phyloP scores from a whole-genome alignment of 1,284 basidiomycete genomes.

The Paramarasmius palmivorus region DNA sequence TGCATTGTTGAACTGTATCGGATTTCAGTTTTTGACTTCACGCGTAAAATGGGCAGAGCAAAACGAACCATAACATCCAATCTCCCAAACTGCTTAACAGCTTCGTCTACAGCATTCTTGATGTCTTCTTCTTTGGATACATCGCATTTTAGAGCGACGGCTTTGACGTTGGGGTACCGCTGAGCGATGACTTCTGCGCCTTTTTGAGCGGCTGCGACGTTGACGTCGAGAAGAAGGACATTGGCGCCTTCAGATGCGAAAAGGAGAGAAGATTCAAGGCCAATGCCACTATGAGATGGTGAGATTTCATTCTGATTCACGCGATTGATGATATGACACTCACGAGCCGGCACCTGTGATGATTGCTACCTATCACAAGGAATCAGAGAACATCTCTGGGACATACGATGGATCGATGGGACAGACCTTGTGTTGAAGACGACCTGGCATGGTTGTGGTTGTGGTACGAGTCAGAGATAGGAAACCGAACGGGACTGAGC shows the following conservation, averaged over 20 bases:
- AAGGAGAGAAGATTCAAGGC: slow-evolving; percentile 88
- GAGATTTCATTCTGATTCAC: background rate
- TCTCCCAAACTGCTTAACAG: slow-evolving; percentile 84
- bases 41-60: background rate
- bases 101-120: slow-evolving; percentile 77
- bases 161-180: slow-evolving; percentile 71
- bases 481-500: slow-evolving; percentile 10
- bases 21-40: background rate
- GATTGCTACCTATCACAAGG: slow-evolving; percentile 60
- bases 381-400: slow-evolving; percentile 14
- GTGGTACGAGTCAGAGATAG: slow-evolving; percentile 5
- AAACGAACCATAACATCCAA: slow-evolving; percentile 87
- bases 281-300: slow-evolving; percentile 76
- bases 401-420: slow-evolving; percentile 1
- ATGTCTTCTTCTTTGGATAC: slow-evolving; percentile 88
- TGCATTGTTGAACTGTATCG: slow-evolving; percentile 82
- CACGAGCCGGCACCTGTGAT: slow-evolving; percentile 87
- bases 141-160: slow-evolving; percentile 78
- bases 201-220: slow-evolving; percentile 73
- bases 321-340: slow-evolving; percentile 31
- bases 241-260: slow-evolving; percentile 92
- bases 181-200: slow-evolving; percentile 66
- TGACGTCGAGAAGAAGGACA: slow-evolving; percentile 88
- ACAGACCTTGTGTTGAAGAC: slow-evolving; percentile 54
- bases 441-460: slow-evolving; percentile 53